phyloP scores from a whole-genome alignment of 225 moss, liverwort and hornwort species.

The Marchantia paleacea region DNA sequence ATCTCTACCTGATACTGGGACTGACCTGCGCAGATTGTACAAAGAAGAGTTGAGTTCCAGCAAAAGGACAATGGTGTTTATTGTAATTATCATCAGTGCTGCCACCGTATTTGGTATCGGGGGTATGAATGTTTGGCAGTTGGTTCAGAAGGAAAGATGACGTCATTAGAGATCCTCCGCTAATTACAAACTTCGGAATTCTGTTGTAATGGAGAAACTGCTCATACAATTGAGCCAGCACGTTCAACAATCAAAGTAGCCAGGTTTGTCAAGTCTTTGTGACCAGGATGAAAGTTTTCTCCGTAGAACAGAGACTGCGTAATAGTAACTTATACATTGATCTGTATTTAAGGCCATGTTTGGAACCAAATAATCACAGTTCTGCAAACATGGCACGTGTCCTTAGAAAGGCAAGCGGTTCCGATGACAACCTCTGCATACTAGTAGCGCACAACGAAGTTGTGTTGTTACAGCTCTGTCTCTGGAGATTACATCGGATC shows the following conservation, averaged over 20 bases:
- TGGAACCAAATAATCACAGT: neutral
- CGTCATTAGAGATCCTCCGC: too few relatives aligned
- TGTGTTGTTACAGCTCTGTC: neutral
- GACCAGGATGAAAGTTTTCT: neutral
- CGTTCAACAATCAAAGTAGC: neutral
- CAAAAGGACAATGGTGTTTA: slow-evolving; percentile 40
- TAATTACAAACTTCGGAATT: too few relatives aligned
- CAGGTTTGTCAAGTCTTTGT: neutral
- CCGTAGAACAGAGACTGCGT: neutral
- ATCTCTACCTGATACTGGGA: neutral
- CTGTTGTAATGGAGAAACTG: too few relatives aligned
- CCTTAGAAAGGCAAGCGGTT: neutral
- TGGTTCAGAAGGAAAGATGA: slow-evolving; percentile 10
- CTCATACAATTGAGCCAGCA: neutral
- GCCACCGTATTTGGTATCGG: slow-evolving; percentile 52
- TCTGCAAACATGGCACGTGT: neutral
- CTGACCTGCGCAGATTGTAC: slow-evolving; percentile 48
- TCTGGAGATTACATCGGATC: neutral
- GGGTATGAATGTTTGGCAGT: slow-evolving; percentile 53
- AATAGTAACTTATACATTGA: neutral
- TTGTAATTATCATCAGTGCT: slow-evolving; percentile 52
- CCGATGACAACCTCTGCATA: neutral
- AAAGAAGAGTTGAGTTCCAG: slow-evolving; percentile 50
- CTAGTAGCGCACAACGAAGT: neutral
- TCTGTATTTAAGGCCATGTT: neutral